Evolutionary conservation across 345 rosid species (phyloP).

Genomic region (Populus davidiana): DNA sequence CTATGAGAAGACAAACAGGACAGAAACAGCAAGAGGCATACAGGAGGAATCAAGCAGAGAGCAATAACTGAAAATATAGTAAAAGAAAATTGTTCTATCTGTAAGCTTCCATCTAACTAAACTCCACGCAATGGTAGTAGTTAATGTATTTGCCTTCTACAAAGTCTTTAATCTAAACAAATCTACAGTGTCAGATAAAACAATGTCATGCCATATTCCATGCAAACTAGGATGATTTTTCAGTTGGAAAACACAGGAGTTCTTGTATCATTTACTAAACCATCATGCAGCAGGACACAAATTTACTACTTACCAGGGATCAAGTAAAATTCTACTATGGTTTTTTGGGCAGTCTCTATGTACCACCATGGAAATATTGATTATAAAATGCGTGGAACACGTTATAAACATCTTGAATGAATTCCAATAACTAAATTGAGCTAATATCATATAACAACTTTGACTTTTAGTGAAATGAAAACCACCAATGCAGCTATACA

Average conservation of each 20-base stretch:
- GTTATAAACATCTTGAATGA: no score
- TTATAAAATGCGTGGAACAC: no score
- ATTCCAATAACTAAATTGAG: no score
- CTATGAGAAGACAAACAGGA: not conserved
- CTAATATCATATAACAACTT: not conserved
- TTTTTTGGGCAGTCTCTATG: no score
- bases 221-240: not conserved
- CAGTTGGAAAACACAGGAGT: not conserved
- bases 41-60: not conserved
- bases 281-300: not conserved
- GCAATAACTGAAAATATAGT: not conserved
- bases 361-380: no score
- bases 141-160: not conserved
- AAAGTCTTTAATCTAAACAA: not conserved
- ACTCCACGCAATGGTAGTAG: not conserved
- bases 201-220: not conserved
- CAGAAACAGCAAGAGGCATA: not conserved
- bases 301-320: no score
- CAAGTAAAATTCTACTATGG: no score
- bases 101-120: not conserved
- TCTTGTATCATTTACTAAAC: not conserved
- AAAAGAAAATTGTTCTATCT: not conserved
- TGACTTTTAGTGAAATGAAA: not conserved
- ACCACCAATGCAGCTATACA: no score
- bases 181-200: not conserved